Evolutionary conservation across 2,329 filamentous ascomycete species (phyloP).

Genomic region (Claviceps maximensis): DNA sequence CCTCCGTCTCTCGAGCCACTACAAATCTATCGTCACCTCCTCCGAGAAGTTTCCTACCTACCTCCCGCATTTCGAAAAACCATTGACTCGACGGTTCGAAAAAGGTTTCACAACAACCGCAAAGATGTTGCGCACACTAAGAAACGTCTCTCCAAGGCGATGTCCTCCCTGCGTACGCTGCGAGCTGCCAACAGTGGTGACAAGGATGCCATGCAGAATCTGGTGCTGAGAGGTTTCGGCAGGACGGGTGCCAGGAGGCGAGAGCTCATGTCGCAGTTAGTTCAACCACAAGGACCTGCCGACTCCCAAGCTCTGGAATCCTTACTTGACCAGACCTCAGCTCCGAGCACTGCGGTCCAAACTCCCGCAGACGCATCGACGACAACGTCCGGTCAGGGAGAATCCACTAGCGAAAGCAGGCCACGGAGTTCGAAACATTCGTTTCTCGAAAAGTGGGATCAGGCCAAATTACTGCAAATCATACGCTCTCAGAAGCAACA

Average conservation of each 20-base stretch:
- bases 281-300: slow-evolving; percentile 22
- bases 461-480: slow-evolving; percentile 28
- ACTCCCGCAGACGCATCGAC: not conserved
- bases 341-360: not conserved
- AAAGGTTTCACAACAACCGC: slow-evolving; percentile 31
- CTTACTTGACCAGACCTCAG: slow-evolving; percentile 9
- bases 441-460: slow-evolving; percentile 37
- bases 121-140: slow-evolving; percentile 15
- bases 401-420: not conserved
- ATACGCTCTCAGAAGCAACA: slow-evolving; percentile 27
- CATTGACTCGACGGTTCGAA: slow-evolving; percentile 28
- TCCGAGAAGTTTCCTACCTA: slow-evolving; percentile 48
- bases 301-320: slow-evolving; percentile 29
- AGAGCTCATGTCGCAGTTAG: slow-evolving; percentile 29
- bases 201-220: slow-evolving; percentile 27
- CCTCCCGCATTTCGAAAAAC: slow-evolving; percentile 35
- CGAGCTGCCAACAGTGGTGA: slow-evolving; percentile 41
- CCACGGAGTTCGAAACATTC: slow-evolving; percentile 8
- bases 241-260: slow-evolving; percentile 38
- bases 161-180: slow-evolving; percentile 31
- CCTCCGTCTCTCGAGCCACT: slow-evolving; percentile 14
- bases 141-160: slow-evolving; percentile 26
- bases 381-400: not conserved
- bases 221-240: slow-evolving; percentile 39
- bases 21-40: slow-evolving; percentile 43